These are phyloP conservation scores for Clitoria ternatea DNA, from an alignment of 306 rosid species.

Conservation along the genomic window DNA sequence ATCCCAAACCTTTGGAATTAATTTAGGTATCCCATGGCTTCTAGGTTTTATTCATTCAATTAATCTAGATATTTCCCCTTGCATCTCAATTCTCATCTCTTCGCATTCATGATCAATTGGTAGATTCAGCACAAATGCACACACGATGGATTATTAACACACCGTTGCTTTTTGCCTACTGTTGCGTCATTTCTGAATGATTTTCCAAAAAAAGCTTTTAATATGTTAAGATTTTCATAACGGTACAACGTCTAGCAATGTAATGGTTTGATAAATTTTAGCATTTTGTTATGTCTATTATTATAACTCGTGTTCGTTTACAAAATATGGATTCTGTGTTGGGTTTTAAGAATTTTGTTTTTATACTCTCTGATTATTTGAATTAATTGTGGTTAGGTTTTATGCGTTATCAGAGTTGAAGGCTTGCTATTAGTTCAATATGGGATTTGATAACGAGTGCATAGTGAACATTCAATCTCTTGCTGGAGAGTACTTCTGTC, in stretches of 20 bases:
- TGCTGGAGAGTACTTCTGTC: constrained; percentile 97
- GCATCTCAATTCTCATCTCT: background rate
- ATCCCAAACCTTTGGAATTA: background rate
- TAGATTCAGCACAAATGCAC: background rate
- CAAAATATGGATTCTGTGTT: no score
- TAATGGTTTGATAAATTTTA: background rate
- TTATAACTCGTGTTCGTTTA: no score
- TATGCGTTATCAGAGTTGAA: constrained; percentile 40
- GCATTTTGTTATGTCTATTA: no score
- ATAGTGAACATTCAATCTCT: constrained; percentile 90
- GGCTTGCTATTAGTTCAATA: constrained; percentile 29
- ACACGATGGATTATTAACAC: background rate
- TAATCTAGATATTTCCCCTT: no score
- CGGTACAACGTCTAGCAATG: background rate
- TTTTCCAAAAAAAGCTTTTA: no score
- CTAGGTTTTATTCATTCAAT: no score
- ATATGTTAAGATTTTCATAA: background rate
- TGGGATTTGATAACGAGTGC: constrained; percentile 99
- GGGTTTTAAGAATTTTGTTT: no score
- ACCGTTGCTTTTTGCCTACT: background rate
- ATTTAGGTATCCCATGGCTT: background rate
- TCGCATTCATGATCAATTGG: background rate
- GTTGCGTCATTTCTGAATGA: background rate
- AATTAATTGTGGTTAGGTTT: constrained; percentile 30
- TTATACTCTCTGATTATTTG: background rate